Percentiles rank a stretch among this genome's conserved stretches.
phyloP scores from a whole-genome alignment of 441 rosid species.

The Bocquillonia castaneifolia region DNA sequence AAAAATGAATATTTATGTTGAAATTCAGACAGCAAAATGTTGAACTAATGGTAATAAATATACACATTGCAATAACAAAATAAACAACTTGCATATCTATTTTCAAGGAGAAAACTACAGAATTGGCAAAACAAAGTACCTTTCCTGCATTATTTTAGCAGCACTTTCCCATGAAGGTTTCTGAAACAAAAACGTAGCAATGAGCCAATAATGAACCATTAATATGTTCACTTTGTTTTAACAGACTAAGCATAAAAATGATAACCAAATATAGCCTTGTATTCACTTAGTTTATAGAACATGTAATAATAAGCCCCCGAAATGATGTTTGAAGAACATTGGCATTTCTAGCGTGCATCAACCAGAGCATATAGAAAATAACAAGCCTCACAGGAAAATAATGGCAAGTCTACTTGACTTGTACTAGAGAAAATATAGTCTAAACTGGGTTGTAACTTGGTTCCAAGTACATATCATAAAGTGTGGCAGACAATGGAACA shows the following conservation, averaged over 20 bases:
- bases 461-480: background rate
- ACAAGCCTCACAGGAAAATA: background rate
- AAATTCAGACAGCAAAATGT: conserved; percentile 19
- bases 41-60: background rate
- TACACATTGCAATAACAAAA: background rate
- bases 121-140: conserved; percentile 37
- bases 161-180: conserved; percentile 98
- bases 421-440: background rate
- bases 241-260: background rate
- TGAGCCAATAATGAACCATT: conserved; percentile 17
- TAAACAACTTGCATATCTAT: background rate
- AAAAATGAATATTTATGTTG: conserved; percentile 17
- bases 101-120: conserved; percentile 6
- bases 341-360: background rate
- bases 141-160: conserved; percentile 67
- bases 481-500: background rate
- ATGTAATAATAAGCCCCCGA: background rate
- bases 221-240: conserved; percentile 1
- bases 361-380: background rate
- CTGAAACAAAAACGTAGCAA: conserved; percentile 41
- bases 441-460: background rate
- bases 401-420: background rate
- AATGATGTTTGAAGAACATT: background rate
- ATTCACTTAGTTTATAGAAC: background rate
- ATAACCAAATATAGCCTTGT: background rate